Conservation (phyloP, 2,329 filamentous ascomycete genomes). For the Exophiala spinifera region DNA sequence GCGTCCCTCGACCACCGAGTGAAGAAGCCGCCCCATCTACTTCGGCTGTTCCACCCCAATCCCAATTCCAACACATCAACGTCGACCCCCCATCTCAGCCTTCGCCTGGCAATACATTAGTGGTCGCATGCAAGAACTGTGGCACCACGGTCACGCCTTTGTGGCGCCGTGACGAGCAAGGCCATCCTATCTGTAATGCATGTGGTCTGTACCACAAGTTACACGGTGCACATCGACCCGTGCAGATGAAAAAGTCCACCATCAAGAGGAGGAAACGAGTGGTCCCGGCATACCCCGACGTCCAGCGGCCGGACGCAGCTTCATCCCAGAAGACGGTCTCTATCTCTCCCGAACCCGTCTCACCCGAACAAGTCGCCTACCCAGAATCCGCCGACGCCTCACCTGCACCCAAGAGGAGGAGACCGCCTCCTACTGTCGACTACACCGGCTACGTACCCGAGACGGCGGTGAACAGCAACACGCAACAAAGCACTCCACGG, state of each 20-base stretch:
- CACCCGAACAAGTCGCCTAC: slow-evolving; percentile 11
- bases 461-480: slow-evolving; percentile 33
- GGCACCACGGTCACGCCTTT: slow-evolving; percentile 93
- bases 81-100: slow-evolving; percentile 9
- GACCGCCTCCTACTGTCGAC: slow-evolving; percentile 46
- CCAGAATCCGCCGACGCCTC: slow-evolving; percentile 18
- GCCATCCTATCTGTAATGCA: slow-evolving; percentile 97
- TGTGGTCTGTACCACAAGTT: slow-evolving; percentile 97
- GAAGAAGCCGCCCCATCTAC: slow-evolving; percentile 7
- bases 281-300: slow-evolving; percentile 67
- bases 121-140: slow-evolving; percentile 95
- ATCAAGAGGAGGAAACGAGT: slow-evolving; percentile 96
- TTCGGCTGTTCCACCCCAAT: not conserved
- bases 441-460: slow-evolving; percentile 47
- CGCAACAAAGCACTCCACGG: slow-evolving; percentile 29
- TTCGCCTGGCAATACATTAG: slow-evolving; percentile 43
- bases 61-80: not conserved
- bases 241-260: slow-evolving; percentile 98
- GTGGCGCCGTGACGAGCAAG: slow-evolving; percentile 90
- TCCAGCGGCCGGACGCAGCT: slow-evolving; percentile 14
- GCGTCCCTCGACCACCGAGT: not conserved
- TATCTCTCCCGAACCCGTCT: slow-evolving; percentile 19
- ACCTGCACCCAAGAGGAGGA: slow-evolving; percentile 30
- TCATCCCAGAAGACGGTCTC: slow-evolving; percentile 14
- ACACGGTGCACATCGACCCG: slow-evolving; percentile 86